These are phyloP conservation scores for Thermochaetoides thermophila DNA, from an alignment of 495 filamentous ascomycete genomes.

Conservation along the genomic window DNA sequence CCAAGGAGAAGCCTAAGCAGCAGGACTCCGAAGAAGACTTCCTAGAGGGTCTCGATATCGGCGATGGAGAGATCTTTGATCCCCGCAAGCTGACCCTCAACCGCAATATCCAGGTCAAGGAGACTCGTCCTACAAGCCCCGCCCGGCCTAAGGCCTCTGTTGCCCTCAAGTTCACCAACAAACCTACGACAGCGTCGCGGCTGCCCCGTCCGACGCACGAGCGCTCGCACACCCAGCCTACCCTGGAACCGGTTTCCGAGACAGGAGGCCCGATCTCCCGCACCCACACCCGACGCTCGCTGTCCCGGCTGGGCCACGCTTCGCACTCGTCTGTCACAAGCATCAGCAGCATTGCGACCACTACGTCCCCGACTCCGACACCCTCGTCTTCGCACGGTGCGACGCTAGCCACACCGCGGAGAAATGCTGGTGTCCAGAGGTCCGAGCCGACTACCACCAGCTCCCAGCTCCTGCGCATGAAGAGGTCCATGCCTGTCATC, in stretches of 20 bases:
- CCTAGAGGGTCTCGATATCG: slow-evolving; percentile 75
- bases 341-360: slow-evolving; percentile 27
- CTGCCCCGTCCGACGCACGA: slow-evolving; percentile 49
- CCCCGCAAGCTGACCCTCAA: slow-evolving; percentile 72
- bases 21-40: too few species aligned
- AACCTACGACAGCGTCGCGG: slow-evolving; percentile 31
- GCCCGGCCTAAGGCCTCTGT: slow-evolving; percentile 56
- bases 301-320: slow-evolving; percentile 52
- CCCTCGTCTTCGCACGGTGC: slow-evolving; percentile 35
- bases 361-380: too few species aligned
- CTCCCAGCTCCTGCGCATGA: slow-evolving; percentile 62
- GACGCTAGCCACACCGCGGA: slow-evolving; percentile 44
- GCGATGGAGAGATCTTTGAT: slow-evolving; percentile 65
- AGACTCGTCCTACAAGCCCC: slow-evolving; percentile 48
- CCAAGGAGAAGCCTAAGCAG: slow-evolving; percentile 31
- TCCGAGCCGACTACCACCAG: slow-evolving; percentile 50
- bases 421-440: slow-evolving; percentile 40
- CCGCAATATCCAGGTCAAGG: slow-evolving; percentile 81
- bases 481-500: slow-evolving; percentile 78
- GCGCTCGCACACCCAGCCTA: slow-evolving; percentile 51
- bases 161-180: slow-evolving; percentile 82
- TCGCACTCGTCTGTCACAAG: slow-evolving; percentile 49
- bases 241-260: slow-evolving; percentile 85
- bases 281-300: slow-evolving; percentile 36
- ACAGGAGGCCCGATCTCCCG: slow-evolving; percentile 56